These are phyloP conservation scores for Cylindrodendrum hubeiense DNA, from an alignment of 2,329 filamentous ascomycete genomes.

Conservation along the genomic window DNA sequence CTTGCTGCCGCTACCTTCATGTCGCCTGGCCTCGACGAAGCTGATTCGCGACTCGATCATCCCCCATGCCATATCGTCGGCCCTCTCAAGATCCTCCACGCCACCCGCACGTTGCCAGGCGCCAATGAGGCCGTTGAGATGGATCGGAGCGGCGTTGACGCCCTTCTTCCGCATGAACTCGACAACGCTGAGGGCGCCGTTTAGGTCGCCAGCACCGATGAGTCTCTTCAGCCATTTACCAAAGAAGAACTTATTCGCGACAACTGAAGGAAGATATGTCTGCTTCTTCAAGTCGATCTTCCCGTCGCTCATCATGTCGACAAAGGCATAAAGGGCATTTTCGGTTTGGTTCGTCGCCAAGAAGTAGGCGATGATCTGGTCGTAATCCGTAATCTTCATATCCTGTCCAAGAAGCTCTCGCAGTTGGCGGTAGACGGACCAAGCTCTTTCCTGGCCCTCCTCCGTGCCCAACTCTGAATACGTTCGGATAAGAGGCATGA, in stretches of 20 bases:
- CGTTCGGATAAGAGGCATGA: conserved; percentile 78
- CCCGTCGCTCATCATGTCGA: conserved; percentile 86
- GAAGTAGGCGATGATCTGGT: conserved; percentile 78
- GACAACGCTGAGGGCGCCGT: conserved; percentile 79
- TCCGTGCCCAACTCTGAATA: conserved; percentile 66
- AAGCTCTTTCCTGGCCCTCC: conserved; percentile 68
- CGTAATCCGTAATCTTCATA: conserved; percentile 81
- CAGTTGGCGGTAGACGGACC: conserved; percentile 75
- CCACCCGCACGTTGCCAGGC: conserved; percentile 78
- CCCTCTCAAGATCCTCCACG: conserved; percentile 66
- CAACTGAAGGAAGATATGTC: conserved; percentile 59
- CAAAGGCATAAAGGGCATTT: conserved; percentile 81
- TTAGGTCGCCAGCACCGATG: conserved; percentile 77
- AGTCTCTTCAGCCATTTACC: conserved; percentile 90
- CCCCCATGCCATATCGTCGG: conserved; percentile 78
- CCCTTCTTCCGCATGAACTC: conserved; percentile 80
- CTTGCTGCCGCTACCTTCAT: conserved; percentile 7
- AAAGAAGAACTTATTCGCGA: conserved; percentile 84
- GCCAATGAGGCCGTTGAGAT: conserved; percentile 85
- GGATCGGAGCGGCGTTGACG: conserved; percentile 76
- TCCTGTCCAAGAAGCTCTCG: conserved; percentile 68
- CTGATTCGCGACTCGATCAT: conserved; percentile 80
- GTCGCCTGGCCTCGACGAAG: conserved; percentile 65
- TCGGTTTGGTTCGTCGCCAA: conserved; percentile 74
- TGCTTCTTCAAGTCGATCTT: conserved; percentile 61